Base-by-base conservation (phyloP, 345 rosid species). In the Salix arbutifolia region DNA sequence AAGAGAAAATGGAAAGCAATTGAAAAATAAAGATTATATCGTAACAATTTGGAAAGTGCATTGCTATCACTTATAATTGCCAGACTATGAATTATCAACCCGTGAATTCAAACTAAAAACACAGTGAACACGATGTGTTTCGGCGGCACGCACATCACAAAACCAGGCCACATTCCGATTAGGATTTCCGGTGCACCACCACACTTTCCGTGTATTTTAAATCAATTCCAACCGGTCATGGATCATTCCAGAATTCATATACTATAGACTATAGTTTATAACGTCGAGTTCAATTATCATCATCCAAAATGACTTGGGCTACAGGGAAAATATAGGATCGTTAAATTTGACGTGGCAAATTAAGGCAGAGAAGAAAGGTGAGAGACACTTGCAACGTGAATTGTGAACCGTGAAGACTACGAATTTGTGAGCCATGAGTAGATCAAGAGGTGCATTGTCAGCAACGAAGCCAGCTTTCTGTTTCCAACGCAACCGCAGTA, bases 401-500 rank as follows among this genome's bases (percentile, higher is more conserved):
- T 0, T 37, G 16, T 72, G 50, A 56, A 21, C 38, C 23, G 28
- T 21, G 75, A 28, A 31, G 67, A 25, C 14, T 10, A 12, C 26
- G 73, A 70, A 50, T 68, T 11, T 6, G 74, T 26, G 76, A 52
- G 38, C 44, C 81, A 74, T 33, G 81, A 64, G 80, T 30, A 4
- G 52, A 30, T 50, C 31, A 28, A 58, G 60, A 4, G 53, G 12
- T 58, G 37, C 52, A 37, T 65, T 56, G 75, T 72, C 80, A 76
- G 80, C 68, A 53, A 38, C 12, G 35, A 19, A 40, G 64, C 76
- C 69, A 71, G n/a, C 66, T 62, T 76, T 70, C 60, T 21, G 65
- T 65, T 79, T 73, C 78, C 76, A 83, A 79, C 52, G 75, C 79
- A 23, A 68, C 65, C 23, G 37, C 66, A n/a, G 69, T 69, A 42